phyloP scores from a whole-genome alignment of 768 basidiomycete species.

The Termitomyces sp. region DNA sequence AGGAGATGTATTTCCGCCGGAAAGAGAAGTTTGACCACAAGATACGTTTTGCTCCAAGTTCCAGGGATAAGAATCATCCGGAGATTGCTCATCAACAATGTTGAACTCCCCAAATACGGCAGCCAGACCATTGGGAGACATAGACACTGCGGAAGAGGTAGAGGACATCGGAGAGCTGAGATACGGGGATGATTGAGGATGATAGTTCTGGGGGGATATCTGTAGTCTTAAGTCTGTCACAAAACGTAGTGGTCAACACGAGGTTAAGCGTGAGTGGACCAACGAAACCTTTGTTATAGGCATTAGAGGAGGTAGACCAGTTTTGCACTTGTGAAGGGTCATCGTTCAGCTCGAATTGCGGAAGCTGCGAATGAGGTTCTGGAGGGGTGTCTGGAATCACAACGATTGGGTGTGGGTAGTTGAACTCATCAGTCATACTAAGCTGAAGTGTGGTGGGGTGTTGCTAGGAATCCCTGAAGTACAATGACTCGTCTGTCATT shows the following conservation, averaged over 20 bases:
- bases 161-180: slow-evolving; percentile 3
- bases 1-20: background rate
- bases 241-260: background rate
- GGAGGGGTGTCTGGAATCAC: slow-evolving; percentile 11
- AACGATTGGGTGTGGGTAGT: background rate
- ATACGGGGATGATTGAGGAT: background rate
- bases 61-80: background rate
- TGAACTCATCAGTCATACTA: slow-evolving; percentile 1
- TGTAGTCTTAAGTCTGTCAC: slow-evolving; percentile 1
- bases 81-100: background rate
- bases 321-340: background rate
- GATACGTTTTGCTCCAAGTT: background rate
- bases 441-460: background rate
- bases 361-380: background rate
- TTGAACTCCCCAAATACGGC: background rate
- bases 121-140: slow-evolving; percentile 7
- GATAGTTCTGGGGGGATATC: background rate
- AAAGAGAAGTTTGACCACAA: background rate
- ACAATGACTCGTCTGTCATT: background rate
- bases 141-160: slow-evolving; percentile 1
- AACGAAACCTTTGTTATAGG: slow-evolving; percentile 1
- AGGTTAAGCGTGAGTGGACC: background rate
- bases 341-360: background rate
- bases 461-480: background rate
- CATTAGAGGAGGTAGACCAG: background rate